Evolutionary conservation across 495 filamentous ascomycete genomes (phyloP), one percentile per base, ranked within the genome.

Genomic region (Bacidia gigantensis): DNA sequence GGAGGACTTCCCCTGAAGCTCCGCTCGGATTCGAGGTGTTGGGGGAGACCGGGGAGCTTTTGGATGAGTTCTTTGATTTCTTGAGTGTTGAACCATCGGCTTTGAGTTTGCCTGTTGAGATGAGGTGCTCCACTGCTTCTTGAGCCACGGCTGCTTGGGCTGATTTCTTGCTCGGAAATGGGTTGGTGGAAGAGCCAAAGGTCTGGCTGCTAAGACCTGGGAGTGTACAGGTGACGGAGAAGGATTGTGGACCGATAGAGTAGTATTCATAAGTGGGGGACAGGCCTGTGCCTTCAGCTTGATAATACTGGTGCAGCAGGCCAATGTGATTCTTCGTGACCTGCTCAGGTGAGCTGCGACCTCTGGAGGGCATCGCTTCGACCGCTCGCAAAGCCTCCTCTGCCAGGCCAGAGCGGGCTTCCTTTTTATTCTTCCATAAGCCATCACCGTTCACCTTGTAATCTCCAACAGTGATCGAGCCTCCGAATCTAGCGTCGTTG

Each of bases 91-190:
- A 53, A 21, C 58, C 60, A 35, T 61, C 53, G 1, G 49, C 11
- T 11, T 59, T 51, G 11, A 59, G 32, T 11, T 51, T 14, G 26
- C 58, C 58, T 9, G 52, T 38, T 18, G 35, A 26, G 21, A 64
- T 65, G n/a, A 65, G 48, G 47, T 53, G 51, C 40, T 62, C 49
- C 5, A 62, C 51, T 14, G 63, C 63, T 23, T 60, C 50, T 42
- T 45, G 49, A 11, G 63, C 63, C 2, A 59, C 50, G 29, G 49
- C 56, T 9, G 24, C 39, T n/a, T 53, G 58, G 45, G 63, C 63
- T 17, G 59, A 54, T 40, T 65, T 64, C 52, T 65, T 65, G 26
- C 35, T 62, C 7, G 59, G 43, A 49, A 65, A 64, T n/a, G 55
- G 21, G 2, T 21, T 38, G 22, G 41, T 38, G 17, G 46, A 22